A percentile compares a stretch with the other conserved stretches of the same genome.
Conservation (phyloP, 2,329 filamentous ascomycete species). For the Dothideomycetes sp. region DNA sequence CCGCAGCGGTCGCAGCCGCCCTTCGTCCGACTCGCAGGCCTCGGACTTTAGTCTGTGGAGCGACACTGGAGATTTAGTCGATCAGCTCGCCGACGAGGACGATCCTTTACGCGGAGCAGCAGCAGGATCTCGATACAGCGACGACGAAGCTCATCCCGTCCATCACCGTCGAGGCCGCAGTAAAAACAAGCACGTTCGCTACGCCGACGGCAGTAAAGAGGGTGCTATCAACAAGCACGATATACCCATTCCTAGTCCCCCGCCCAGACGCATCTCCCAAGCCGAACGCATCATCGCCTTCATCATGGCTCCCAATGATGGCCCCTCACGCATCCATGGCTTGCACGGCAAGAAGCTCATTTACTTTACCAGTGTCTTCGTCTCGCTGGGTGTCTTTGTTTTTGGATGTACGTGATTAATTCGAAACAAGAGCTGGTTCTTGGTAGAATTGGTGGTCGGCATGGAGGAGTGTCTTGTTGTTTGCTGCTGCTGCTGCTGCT, state of each 20-base stretch:
- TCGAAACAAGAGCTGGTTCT: too few relatives aligned
- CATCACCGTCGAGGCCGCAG: constrained; percentile 19
- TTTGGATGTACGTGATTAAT: too few relatives aligned
- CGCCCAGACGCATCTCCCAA: constrained; percentile 53
- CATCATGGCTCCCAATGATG: constrained; percentile 76
- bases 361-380: constrained; percentile 90
- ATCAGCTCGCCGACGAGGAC: constrained; percentile 75
- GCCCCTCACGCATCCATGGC: constrained; percentile 67
- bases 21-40: constrained; percentile 48
- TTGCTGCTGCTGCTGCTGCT: too few relatives aligned
- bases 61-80: constrained; percentile 88
- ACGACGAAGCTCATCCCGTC: constrained; percentile 32
- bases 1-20: constrained; percentile 42
- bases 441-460: too few relatives aligned
- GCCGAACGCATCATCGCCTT: constrained; percentile 62
- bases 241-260: constrained; percentile 68
- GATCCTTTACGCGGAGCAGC: constrained; percentile 62
- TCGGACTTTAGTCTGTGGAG: constrained; percentile 78
- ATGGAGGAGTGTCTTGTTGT: too few relatives aligned
- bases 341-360: constrained; percentile 91
- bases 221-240: constrained; percentile 46
- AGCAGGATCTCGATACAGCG: too few relatives aligned
- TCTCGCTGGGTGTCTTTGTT: constrained; percentile 75
- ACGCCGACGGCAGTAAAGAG: constrained; percentile 38
- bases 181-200: constrained; percentile 60